These are phyloP conservation scores for Seiridium cupressi DNA, from an alignment of 2,329 filamentous ascomycete species.

Conservation along the genomic window DNA sequence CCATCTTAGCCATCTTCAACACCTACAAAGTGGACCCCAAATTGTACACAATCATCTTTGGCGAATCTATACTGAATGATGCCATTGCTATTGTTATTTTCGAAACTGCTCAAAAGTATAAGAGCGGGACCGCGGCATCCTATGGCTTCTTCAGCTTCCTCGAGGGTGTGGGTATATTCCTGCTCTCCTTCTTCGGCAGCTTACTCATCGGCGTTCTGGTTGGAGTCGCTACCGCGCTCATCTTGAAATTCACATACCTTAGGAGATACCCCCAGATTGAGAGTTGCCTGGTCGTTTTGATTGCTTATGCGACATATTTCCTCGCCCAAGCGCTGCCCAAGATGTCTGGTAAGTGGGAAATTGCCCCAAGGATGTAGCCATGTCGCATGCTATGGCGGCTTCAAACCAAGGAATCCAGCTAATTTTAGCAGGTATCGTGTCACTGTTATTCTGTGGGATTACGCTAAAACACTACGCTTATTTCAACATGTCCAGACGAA, in stretches of 20 bases:
- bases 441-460: slow-evolving; percentile 94
- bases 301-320: slow-evolving; percentile 96
- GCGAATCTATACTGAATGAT: slow-evolving; percentile 96
- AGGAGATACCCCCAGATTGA: slow-evolving; percentile 93
- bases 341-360: slow-evolving; percentile 77
- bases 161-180: slow-evolving; percentile 89
- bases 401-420: background rate
- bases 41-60: slow-evolving; percentile 97
- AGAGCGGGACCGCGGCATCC: slow-evolving; percentile 67
- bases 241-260: slow-evolving; percentile 93
- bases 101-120: slow-evolving; percentile 94
- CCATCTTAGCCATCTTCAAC: slow-evolving; percentile 98
- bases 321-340: slow-evolving; percentile 86
- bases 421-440: slow-evolving; percentile 74
- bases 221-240: slow-evolving; percentile 81
- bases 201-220: slow-evolving; percentile 85
- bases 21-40: slow-evolving; percentile 99
- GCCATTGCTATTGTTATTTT: slow-evolving; percentile 98
- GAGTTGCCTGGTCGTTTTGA: slow-evolving; percentile 88
- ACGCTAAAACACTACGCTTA: slow-evolving; percentile 99
- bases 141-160: slow-evolving; percentile 81
- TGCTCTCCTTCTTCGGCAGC: slow-evolving; percentile 94
- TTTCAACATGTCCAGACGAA: slow-evolving; percentile 98
- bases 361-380: background rate
- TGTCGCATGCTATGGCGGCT: too few species aligned